Base-by-base conservation (phyloP, 2,329 filamentous ascomycete species). In the Colletotrichum sp. region DNA sequence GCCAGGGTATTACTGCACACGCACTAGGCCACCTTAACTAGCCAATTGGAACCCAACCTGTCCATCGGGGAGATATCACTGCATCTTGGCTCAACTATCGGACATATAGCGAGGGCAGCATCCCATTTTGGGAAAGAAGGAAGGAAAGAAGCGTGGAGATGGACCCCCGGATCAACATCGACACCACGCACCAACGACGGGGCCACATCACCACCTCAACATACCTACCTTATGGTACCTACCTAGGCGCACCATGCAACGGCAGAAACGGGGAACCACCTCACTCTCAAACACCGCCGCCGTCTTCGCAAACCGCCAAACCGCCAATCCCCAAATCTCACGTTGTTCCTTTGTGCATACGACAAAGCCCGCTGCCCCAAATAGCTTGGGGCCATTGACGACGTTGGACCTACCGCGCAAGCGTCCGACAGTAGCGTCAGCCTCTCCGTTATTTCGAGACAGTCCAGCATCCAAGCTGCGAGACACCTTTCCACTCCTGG, bases 331-430 rank as follows among this genome's bases (percentile, higher is more conserved):
- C 49, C 30, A 32, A 62, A 62, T 64, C 28, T 36, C 52, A 49
- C 26, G 18, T 55, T 59, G 6, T 60, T 72, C 32, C 70, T 72
- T 68, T 52, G 63, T 59, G 57, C 55, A 39, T 16, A 55, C 18
- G 49, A 59, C 60, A 71, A 39, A 59, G 24, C 32, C 39, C 59
- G 70, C 71, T 70, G 60, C 68, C 60, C 49, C 24, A 55, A 49
- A 62, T 39, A 30, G 63, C 32, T 39, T 66, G 60, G 60, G 59
- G 12, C 52, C 68, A 39, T n/a, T 59, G 64, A 73, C 73, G 70
- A 76, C 73, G 73, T 76, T 76, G 73, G 52, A 76, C 70, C 73
- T 73, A 76, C 73, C 36, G 16, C 57, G 39, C 70, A 73, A 76
- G 69, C 73, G 70, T 76, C 73, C 73, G 64, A 73, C 70, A 65